phyloP scores from a whole-genome alignment of 768 basidiomycete species.

The Russula ochroleuca region DNA sequence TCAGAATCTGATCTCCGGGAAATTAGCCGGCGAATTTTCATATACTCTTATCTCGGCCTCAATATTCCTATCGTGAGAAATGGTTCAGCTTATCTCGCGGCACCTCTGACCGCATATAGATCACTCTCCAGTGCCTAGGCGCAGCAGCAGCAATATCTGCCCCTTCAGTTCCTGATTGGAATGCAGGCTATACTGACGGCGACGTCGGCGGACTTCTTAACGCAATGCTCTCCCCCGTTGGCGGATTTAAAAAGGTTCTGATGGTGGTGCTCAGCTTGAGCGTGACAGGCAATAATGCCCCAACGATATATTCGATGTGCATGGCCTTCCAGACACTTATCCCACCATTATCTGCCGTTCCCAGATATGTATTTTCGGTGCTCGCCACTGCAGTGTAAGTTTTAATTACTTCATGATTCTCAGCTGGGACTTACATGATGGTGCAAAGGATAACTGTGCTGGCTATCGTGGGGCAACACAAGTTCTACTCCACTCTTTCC shows the following conservation, averaged over 20 bases:
- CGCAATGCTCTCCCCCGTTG: conserved; percentile 57
- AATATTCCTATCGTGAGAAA: conserved; percentile 51
- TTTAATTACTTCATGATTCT: conserved; percentile 19
- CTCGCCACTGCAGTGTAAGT: conserved; percentile 64
- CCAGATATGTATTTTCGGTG: conserved; percentile 66
- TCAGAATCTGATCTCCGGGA: background rate
- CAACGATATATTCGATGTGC: conserved; percentile 77
- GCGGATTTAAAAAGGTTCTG: conserved; percentile 67
- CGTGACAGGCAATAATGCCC: conserved; percentile 75
- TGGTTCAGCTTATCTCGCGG: conserved; percentile 8
- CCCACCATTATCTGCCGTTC: conserved; percentile 53
- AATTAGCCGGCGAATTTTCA: conserved; percentile 54
- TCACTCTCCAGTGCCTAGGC: conserved; percentile 53
- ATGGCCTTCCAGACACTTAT: conserved; percentile 68
- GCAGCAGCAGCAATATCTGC: conserved; percentile 62
- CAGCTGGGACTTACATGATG: background rate
- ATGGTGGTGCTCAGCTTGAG: conserved; percentile 70
- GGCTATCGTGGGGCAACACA: conserved; percentile 62
- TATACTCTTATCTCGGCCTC: conserved; percentile 62
- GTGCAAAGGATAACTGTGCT: conserved; percentile 55
- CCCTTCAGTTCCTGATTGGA: conserved; percentile 52
- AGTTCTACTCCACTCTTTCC: conserved; percentile 59
- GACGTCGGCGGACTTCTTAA: conserved; percentile 61
- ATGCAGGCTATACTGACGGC: conserved; percentile 46
- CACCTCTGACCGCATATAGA: conserved; percentile 27